These are phyloP conservation scores for Taiozyma onychis DNA, from an alignment of 1,139 yeast genomes.

Conservation along the genomic window DNA sequence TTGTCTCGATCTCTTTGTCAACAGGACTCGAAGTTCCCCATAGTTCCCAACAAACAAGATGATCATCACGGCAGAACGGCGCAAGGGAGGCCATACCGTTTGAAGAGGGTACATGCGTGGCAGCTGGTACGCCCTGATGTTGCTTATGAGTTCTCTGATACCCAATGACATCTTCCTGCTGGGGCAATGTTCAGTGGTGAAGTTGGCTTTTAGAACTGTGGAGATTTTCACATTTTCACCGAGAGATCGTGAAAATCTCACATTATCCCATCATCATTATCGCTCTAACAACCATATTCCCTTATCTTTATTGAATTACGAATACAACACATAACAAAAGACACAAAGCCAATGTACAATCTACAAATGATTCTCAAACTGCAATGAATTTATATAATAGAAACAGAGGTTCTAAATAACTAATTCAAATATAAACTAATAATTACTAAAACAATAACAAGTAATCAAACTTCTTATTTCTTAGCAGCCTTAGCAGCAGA, in stretches of 20 bases:
- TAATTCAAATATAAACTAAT: neutral
- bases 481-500: constrained; percentile 98
- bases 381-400: neutral
- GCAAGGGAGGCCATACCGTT: constrained; percentile 31
- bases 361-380: neutral
- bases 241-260: too few relatives aligned
- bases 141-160: constrained; percentile 11
- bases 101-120: constrained; percentile 21
- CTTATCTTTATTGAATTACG: neutral
- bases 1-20: constrained; percentile 70
- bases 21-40: constrained; percentile 71
- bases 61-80: constrained; percentile 75
- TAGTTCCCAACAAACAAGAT: constrained; percentile 61
- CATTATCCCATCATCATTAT: too few relatives aligned
- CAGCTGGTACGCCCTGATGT: constrained; percentile 13
- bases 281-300: neutral
- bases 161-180: neutral
- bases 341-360: neutral
- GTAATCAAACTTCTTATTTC: constrained; percentile 53
- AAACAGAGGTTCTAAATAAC: neutral
- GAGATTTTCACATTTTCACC: neutral
- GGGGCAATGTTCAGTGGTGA: neutral
- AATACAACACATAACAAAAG: neutral
- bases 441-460: neutral
- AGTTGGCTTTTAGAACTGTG: neutral